A percentile compares a stretch with the other conserved stretches of the same genome.
These are phyloP conservation scores for Chaetomiaceae sp. DNA, from an alignment of 2,329 filamentous ascomycete genomes.

Conservation along the genomic window DNA sequence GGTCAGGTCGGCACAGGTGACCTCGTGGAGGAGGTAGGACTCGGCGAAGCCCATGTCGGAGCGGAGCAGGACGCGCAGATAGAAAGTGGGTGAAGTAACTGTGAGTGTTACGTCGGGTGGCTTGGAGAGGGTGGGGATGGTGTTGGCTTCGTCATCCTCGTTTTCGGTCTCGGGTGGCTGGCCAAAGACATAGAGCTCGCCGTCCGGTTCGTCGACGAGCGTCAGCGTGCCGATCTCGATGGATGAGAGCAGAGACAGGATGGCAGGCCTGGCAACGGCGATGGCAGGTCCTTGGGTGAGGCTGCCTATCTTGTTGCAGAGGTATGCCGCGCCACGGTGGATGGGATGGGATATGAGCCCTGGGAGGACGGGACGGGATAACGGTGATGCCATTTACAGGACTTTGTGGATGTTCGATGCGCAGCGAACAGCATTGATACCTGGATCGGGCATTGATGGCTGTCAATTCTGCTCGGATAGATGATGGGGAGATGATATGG, in stretches of 20 bases:
- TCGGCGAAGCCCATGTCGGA: constrained; percentile 73
- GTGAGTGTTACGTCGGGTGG: constrained; percentile 29
- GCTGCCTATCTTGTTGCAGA: constrained; percentile 41
- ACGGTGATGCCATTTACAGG: background rate
- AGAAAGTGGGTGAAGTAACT: constrained; percentile 43
- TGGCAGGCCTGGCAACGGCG: constrained; percentile 42
- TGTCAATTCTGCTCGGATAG: no score
- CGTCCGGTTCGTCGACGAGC: constrained; percentile 44
- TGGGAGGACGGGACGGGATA: background rate
- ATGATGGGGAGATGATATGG: no score
- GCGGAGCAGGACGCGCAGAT: constrained; percentile 64
- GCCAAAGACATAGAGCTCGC: constrained; percentile 41
- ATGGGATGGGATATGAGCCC: constrained; percentile 20
- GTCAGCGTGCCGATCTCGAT: constrained; percentile 47
- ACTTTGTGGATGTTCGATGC: background rate
- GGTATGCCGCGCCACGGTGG: constrained; percentile 36
- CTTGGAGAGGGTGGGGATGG: constrained; percentile 31
- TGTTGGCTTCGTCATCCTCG: background rate
- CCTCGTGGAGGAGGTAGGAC: constrained; percentile 68
- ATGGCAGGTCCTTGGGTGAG: constrained; percentile 46
- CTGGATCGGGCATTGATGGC: background rate
- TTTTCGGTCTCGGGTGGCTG: background rate
- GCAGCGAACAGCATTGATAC: no score
- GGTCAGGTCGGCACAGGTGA: constrained; percentile 62
- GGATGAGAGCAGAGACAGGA: constrained; percentile 43